These are phyloP conservation scores for Cruciata laevipes DNA, from an alignment of 257 asterid genomes.

Conservation along the genomic window DNA sequence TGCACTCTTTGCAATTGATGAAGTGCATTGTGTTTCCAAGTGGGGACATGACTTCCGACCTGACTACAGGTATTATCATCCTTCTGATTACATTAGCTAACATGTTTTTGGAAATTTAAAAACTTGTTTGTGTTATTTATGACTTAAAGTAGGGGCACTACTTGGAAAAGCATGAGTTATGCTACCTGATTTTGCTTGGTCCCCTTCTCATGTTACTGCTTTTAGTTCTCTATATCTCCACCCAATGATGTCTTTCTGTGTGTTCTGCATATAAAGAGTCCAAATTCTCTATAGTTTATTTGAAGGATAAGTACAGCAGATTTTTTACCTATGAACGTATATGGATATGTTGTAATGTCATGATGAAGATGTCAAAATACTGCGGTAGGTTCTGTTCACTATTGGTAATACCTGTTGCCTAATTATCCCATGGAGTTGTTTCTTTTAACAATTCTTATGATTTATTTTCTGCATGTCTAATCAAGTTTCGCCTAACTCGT, in stretches of 20 bases:
- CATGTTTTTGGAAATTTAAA: neutral
- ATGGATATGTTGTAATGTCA: neutral
- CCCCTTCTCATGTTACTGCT: neutral
- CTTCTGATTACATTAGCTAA: neutral
- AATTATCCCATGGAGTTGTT: neutral
- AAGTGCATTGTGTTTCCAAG: conserved; percentile 80
- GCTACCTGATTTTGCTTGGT: conserved; percentile 1
- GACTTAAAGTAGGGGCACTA: neutral
- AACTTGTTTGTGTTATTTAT: neutral
- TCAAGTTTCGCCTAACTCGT: neutral
- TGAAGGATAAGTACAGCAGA: neutral
- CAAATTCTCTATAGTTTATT: neutral
- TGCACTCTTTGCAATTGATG: conserved; percentile 70
- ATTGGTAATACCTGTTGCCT: conserved; percentile 2
- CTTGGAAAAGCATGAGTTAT: neutral
- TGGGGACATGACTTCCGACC: conserved; percentile 96
- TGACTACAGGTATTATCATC: conserved; percentile 53
- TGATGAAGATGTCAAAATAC: neutral
- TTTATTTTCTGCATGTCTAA: neutral
- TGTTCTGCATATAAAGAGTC: neutral
- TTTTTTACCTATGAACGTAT: neutral
- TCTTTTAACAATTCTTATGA: neutral
- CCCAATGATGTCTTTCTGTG: neutral
- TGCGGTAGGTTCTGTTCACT: neutral
- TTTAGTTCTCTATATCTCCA: neutral